Conservation (phyloP, 768 basidiomycete genomes). For the Hygrophoropsis aurantiaca region DNA sequence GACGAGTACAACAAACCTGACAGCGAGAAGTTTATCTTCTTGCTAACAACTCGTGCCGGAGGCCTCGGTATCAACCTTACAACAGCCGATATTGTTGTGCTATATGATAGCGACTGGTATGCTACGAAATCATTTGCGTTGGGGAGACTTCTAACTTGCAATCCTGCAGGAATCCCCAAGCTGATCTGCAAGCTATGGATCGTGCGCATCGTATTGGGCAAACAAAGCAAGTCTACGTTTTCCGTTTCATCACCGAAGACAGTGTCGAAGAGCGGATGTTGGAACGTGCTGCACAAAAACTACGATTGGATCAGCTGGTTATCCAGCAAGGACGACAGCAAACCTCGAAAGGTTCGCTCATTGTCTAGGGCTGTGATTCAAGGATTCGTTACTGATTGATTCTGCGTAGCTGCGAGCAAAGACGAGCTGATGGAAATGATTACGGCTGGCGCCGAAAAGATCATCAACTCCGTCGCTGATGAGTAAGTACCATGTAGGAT, state of each 20-base stretch:
- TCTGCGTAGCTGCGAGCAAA: constrained; percentile 76
- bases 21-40: constrained; percentile 94
- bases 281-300: constrained; percentile 93
- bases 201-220: constrained; percentile 96
- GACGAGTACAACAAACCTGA: constrained; percentile 96
- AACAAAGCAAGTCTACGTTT: constrained; percentile 97
- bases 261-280: constrained; percentile 96
- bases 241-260: constrained; percentile 94
- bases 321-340: constrained; percentile 94
- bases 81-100: constrained; percentile 89
- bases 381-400: constrained; percentile 1
- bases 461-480: constrained; percentile 72
- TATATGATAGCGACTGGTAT: constrained; percentile 96
- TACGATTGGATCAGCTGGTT: constrained; percentile 92
- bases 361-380: not conserved
- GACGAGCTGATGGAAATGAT: constrained; percentile 99
- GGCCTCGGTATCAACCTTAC: constrained; percentile 97
- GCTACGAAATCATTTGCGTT: constrained; percentile 14
- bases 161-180: constrained; percentile 91
- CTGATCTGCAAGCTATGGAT: constrained; percentile 98
- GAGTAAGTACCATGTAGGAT: constrained; percentile 47
- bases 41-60: constrained; percentile 95
- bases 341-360: constrained; percentile 65
- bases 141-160: constrained; percentile 2
- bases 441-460: constrained; percentile 94